Percentiles rank a stretch among this genome's conserved stretches.
phyloP scores from a whole-genome alignment of 441 rosid genomes.

The Corymbia citriodora region DNA sequence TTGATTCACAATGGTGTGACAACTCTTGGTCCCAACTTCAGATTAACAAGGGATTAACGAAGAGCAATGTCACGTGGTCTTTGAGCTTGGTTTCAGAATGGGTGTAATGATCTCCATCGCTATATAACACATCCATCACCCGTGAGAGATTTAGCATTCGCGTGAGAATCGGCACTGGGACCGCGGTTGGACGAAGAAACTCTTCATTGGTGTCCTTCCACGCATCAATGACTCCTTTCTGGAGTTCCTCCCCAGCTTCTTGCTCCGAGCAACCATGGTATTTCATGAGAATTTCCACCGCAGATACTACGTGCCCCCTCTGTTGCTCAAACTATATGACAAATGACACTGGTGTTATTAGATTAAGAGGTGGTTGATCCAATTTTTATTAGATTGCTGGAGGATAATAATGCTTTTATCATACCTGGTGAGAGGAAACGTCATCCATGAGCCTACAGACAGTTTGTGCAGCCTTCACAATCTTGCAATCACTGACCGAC shows the following conservation, averaged over 20 bases:
- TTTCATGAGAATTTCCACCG: background rate
- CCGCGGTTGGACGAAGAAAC: background rate
- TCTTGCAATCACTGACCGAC: background rate
- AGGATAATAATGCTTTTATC: background rate
- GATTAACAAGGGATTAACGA: background rate
- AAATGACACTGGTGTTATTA: background rate
- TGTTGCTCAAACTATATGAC: background rate
- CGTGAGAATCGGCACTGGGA: background rate
- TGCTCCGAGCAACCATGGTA: fast-evolving
- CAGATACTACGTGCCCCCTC: background rate
- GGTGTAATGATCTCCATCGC: background rate
- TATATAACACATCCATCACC: background rate
- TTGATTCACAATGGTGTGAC: background rate
- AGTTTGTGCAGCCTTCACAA: background rate
- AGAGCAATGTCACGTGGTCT: background rate
- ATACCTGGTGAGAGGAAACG: background rate
- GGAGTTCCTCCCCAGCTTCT: background rate
- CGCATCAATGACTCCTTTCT: background rate
- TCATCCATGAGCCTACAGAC: background rate
- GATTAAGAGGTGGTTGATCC: background rate
- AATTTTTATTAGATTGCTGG: background rate
- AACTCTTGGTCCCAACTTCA: background rate
- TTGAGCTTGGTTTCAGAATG: background rate
- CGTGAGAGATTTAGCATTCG: background rate
- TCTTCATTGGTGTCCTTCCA: background rate